Base-by-base conservation (phyloP, 495 filamentous ascomycete species). In the Daldinia bambusicola region DNA sequence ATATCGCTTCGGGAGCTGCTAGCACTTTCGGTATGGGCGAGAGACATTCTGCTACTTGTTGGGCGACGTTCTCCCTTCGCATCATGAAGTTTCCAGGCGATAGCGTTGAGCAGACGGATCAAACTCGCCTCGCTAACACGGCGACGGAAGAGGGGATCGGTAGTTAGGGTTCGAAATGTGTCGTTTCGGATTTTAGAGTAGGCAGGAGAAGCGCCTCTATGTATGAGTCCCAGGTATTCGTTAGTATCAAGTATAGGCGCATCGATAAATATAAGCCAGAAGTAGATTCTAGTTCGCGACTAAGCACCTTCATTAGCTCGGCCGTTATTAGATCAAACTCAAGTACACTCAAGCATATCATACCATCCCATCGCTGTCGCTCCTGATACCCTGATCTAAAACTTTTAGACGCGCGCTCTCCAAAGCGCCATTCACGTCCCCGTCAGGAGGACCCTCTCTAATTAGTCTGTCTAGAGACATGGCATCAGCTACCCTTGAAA, bases 151-250 rank as follows among this genome's bases (percentile, higher is more conserved):
- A 98, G 89, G 20, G 94, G 94, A 75, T 99, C 95, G 32, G 94
- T 98, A 8, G 94, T 93, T 8, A 99, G 81, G 0, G 95, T 99
- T 70, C 95, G 93, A 76, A 98, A 98, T 31, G 95, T 97, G 77
- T 99, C 95, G 72, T 99, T 97, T 74, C 93, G 92, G 75, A 99
- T 99, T 80, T 99, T 99, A 50, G 92, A 88, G 78, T 99, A 97
- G 13, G 93, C 94, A 2, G 94, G 94, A 1, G 94, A 98, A 10
- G 95, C 90, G 55, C 94, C 94, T 61, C 95, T 94, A 74, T 95
- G 93, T 66, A 98, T 91, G 20, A 99, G 89, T 61, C 88, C 85
- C 63, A 98, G 91, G 76, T 99, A 98, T 56, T 89, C 84, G 74
- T 97, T 91, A 64, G 96, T 97, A 22, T 87, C 84, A 61, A 98